These are phyloP conservation scores for Phytopythium litorale DNA, from an alignment of 352 stramenopile species.

Conservation along the genomic window DNA sequence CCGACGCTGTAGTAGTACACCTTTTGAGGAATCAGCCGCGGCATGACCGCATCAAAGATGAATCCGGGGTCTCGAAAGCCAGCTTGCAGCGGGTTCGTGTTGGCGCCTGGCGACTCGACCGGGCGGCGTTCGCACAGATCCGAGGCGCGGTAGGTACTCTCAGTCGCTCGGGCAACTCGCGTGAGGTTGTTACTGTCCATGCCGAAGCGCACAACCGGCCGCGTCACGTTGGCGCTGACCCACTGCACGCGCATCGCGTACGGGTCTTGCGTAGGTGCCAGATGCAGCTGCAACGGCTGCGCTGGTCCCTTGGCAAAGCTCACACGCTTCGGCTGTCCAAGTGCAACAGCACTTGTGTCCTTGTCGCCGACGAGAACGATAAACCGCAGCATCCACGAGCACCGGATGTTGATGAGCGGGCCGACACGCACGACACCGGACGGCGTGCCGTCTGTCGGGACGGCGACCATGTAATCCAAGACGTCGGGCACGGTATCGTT, in stretches of 20 bases:
- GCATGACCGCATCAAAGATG: slow-evolving; percentile 39
- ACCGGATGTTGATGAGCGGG: slow-evolving; percentile 46
- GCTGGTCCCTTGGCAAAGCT: slow-evolving; percentile 26
- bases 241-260: slow-evolving; percentile 54
- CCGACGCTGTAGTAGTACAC: slow-evolving; percentile 38
- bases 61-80: slow-evolving; percentile 29
- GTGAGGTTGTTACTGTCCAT: slow-evolving; percentile 14
- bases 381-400: slow-evolving; percentile 40
- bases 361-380: slow-evolving; percentile 5
- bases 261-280: slow-evolving; percentile 25
- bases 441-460: slow-evolving; percentile 17
- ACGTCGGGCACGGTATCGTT: slow-evolving; percentile 11
- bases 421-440: slow-evolving; percentile 24
- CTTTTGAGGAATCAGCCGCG: slow-evolving; percentile 22
- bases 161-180: slow-evolving; percentile 11
- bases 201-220: slow-evolving; percentile 36
- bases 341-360: slow-evolving; percentile 17
- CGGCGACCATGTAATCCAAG: slow-evolving; percentile 20
- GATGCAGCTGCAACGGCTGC: slow-evolving; percentile 40
- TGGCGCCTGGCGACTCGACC: not conserved
- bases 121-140: slow-evolving; percentile 26
- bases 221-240: slow-evolving; percentile 36
- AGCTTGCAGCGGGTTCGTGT: not conserved
- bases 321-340: slow-evolving; percentile 28
- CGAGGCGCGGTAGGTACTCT: slow-evolving; percentile 21